Conservation (phyloP, 495 filamentous ascomycete genomes). For the Collariella sp. region DNA sequence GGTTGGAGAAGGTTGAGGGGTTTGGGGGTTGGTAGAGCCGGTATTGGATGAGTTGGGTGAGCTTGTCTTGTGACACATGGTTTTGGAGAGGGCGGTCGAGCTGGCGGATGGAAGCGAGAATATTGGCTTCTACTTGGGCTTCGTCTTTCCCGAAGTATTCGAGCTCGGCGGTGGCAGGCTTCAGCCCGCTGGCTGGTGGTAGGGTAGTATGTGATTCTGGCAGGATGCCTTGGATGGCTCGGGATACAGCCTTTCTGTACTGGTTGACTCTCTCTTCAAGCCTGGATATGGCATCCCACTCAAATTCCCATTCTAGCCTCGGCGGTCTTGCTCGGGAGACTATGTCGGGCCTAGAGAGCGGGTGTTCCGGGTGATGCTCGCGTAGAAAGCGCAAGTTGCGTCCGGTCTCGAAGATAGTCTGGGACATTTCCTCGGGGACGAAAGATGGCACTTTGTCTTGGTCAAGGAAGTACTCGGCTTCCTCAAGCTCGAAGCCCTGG, state of each 20-base stretch:
- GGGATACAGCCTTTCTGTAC: conserved; percentile 50
- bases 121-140: conserved; percentile 38
- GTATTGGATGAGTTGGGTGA: conserved; percentile 25
- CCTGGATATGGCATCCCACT: conserved; percentile 62
- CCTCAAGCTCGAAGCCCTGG: conserved; percentile 41
- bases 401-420: conserved; percentile 66
- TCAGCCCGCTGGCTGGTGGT: background rate
- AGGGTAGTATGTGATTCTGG: background rate
- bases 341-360: conserved; percentile 48
- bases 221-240: conserved; percentile 27
- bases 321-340: conserved; percentile 44
- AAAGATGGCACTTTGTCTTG: conserved; percentile 57
- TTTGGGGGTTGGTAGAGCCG: conserved; percentile 20
- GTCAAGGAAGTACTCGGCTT: conserved; percentile 52
- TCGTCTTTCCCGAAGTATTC: conserved; percentile 43
- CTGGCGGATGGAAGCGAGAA: conserved; percentile 44
- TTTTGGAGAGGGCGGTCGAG: conserved; percentile 29
- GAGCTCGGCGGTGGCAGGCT: conserved; percentile 16
- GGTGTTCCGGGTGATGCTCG: conserved; percentile 67
- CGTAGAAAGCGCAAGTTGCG: conserved; percentile 67
- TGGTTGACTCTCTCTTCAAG: conserved; percentile 51
- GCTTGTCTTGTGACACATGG: conserved; percentile 20
- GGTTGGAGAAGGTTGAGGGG: conserved; percentile 17
- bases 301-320: conserved; percentile 60
- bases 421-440: conserved; percentile 54